Percentiles rank a stretch among this genome's conserved stretches.
Evolutionary conservation across 1,139 yeast species (phyloP).

Genomic region (Debaryomyces singareniensis): DNA sequence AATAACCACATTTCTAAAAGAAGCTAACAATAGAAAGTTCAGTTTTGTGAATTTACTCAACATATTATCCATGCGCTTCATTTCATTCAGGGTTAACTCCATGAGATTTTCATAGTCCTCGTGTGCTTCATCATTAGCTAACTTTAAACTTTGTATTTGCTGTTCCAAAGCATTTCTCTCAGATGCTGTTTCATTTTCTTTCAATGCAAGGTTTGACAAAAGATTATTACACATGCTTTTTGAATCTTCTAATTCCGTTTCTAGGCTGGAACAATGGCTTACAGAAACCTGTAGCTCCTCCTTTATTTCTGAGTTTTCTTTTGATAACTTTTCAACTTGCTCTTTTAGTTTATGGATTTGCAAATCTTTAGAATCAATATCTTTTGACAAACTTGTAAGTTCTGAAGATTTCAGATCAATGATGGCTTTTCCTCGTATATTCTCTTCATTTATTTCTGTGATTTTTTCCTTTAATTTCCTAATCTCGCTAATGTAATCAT

Average conservation of each 20-base stretch:
- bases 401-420: slow-evolving; percentile 6
- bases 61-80: slow-evolving; percentile 22
- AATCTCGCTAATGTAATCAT: slow-evolving; percentile 5
- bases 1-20: slow-evolving; percentile 15
- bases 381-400: slow-evolving; percentile 2
- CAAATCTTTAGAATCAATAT: slow-evolving; percentile 4
- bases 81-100: slow-evolving; percentile 28
- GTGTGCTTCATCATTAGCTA: slow-evolving; percentile 23
- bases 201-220: slow-evolving; percentile 57
- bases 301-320: slow-evolving; percentile 17
- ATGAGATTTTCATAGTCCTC: slow-evolving; percentile 52
- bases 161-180: slow-evolving; percentile 46
- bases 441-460: neutral
- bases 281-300: slow-evolving; percentile 10
- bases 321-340: slow-evolving; percentile 8
- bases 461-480: neutral
- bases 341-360: slow-evolving; percentile 2
- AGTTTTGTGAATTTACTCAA: slow-evolving; percentile 22
- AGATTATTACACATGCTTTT: slow-evolving; percentile 52
- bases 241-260: slow-evolving; percentile 23
- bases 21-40: slow-evolving; percentile 14
- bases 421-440: neutral
- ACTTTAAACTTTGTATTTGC: slow-evolving; percentile 40
- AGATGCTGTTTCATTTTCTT: slow-evolving; percentile 51
- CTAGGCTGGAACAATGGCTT: slow-evolving; percentile 16